phyloP scores from a whole-genome alignment of 495 filamentous ascomycete species.

The Rostrohypoxylon terebratum region DNA sequence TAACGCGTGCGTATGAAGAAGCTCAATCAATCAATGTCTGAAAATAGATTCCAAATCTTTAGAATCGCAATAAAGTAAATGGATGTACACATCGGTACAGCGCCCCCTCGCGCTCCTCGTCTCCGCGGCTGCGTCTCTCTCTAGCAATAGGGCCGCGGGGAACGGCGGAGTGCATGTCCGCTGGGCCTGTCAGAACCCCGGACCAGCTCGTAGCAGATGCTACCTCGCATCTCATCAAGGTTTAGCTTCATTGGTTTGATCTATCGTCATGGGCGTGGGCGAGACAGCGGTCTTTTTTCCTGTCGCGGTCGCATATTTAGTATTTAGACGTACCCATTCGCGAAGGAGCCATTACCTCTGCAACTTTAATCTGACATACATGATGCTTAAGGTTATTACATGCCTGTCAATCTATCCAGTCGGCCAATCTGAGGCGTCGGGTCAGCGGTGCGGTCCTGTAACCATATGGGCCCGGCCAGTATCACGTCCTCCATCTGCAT shows the following conservation, averaged over 20 bases:
- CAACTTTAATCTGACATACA: constrained; percentile 46
- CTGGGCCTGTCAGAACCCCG: constrained; percentile 28
- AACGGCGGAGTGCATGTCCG: constrained; percentile 45
- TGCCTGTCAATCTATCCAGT: constrained; percentile 1
- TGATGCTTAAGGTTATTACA: constrained; percentile 46
- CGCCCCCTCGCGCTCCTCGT: constrained; percentile 3
- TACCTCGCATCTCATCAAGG: constrained; percentile 18
- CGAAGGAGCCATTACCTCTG: neutral
- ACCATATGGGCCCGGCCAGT: neutral
- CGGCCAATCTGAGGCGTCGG: constrained; percentile 17
- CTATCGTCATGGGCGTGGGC: constrained; percentile 21
- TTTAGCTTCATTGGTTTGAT: constrained; percentile 25
- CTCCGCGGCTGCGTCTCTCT: constrained; percentile 14
- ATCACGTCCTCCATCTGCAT: neutral
- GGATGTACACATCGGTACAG: constrained; percentile 33
- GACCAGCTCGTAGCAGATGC: constrained; percentile 18
- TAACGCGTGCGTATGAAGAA: constrained; percentile 10
- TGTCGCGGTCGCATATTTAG: constrained; percentile 6
- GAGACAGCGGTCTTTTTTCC: constrained; percentile 9
- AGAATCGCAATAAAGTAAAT: constrained; percentile 6
- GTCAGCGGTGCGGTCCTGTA: constrained; percentile 4
- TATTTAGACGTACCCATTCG: neutral
- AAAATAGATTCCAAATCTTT: constrained; percentile 19
- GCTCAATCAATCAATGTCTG: neutral
- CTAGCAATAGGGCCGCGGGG: constrained; percentile 44